phyloP scores from a whole-genome alignment of 2,329 filamentous ascomycete species.

The Xylariaceae sp. region DNA sequence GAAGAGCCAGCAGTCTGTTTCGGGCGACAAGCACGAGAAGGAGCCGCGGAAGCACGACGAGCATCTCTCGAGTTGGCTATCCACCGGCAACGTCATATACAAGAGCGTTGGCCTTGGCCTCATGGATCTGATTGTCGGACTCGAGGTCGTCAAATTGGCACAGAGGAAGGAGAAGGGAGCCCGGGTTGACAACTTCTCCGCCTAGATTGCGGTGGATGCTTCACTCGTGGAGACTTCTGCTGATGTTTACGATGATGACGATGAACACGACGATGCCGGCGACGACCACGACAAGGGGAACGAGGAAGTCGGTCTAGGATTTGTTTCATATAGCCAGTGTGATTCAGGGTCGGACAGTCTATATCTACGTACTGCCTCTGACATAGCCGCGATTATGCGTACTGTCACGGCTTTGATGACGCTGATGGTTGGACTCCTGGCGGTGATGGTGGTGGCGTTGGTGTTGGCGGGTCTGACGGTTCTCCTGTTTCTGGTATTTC shows the following conservation, averaged over 20 bases:
- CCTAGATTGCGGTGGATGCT: slow-evolving; percentile 1
- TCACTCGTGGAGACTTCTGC: neutral
- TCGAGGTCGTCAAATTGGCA: slow-evolving; percentile 52
- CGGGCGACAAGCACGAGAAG: slow-evolving; percentile 25
- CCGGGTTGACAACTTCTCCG: slow-evolving; percentile 43
- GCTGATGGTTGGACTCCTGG: neutral
- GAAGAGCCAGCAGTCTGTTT: slow-evolving; percentile 26
- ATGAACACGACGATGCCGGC: neutral
- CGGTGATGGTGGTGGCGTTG: neutral
- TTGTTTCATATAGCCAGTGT: neutral
- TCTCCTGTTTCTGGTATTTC: neutral
- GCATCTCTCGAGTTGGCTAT: slow-evolving; percentile 50
- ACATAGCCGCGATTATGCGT: too few species aligned
- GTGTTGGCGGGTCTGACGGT: neutral
- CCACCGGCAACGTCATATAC: slow-evolving; percentile 60
- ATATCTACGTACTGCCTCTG: too few species aligned
- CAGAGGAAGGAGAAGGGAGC: slow-evolving; percentile 50
- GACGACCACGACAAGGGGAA: neutral
- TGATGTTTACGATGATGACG: neutral
- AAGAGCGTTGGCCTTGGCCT: slow-evolving; percentile 62
- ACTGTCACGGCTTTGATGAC: neutral
- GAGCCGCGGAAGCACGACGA: slow-evolving; percentile 38
- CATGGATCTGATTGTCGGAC: slow-evolving; percentile 61
- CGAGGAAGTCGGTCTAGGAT: neutral
- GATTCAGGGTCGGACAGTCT: too few species aligned